Evolutionary conservation across 2,329 filamentous ascomycete genomes (phyloP).

Genomic region (Cladosporium sp.): DNA sequence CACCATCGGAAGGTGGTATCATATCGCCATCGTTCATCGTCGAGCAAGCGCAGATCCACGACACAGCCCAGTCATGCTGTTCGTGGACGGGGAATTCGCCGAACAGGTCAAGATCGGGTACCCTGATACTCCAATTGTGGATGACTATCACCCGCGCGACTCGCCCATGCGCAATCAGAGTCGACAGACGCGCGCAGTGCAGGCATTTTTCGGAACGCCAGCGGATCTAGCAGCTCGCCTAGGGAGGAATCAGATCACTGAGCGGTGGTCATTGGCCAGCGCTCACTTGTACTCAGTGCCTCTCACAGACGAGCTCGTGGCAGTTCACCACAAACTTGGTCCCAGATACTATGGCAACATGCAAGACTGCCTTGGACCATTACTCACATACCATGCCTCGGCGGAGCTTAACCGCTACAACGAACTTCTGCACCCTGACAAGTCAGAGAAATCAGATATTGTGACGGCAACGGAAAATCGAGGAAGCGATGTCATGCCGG

Average conservation of each 20-base stretch:
- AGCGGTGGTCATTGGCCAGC: constrained; percentile 85
- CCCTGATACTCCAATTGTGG: constrained; percentile 66
- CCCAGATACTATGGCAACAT: constrained; percentile 94
- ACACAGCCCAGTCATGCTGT: constrained; percentile 66
- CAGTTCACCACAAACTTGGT: constrained; percentile 86
- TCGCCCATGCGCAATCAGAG: constrained; percentile 35
- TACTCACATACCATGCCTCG: constrained; percentile 94
- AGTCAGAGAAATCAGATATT: constrained; percentile 89
- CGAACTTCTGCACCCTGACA: constrained; percentile 83
- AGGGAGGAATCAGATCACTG: constrained; percentile 70
- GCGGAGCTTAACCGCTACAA: constrained; percentile 88
- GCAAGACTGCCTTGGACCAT: constrained; percentile 91
- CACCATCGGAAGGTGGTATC: constrained; percentile 80
- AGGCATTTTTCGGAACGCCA: constrained; percentile 92
- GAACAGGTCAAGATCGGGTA: constrained; percentile 91
- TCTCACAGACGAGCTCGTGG: constrained; percentile 85
- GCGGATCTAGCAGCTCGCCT: constrained; percentile 77
- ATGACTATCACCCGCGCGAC: constrained; percentile 19
- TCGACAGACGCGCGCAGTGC: constrained; percentile 59
- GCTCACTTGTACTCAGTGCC: constrained; percentile 86
- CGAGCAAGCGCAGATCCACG: constrained; percentile 29
- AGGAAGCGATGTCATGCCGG: constrained; percentile 77
- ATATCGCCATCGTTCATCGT: constrained; percentile 84
- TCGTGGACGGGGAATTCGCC: constrained; percentile 88
- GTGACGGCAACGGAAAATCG: constrained; percentile 83